Evolutionary conservation across 2,329 filamentous ascomycete species (phyloP).

Genomic region (Teratosphaeria zuluensis): DNA sequence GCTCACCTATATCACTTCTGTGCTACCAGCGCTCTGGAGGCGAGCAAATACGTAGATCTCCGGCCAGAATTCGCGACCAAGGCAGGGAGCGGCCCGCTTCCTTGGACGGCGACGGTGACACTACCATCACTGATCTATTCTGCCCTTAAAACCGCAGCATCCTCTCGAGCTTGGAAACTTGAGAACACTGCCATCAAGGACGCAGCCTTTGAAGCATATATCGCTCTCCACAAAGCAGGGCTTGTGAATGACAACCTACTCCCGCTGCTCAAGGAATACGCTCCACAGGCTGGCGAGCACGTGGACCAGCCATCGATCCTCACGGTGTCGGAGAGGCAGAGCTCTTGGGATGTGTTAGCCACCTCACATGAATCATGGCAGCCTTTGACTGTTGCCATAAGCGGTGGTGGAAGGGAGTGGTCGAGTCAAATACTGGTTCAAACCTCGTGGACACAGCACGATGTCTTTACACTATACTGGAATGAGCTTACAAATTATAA

Average conservation of each 20-base stretch:
- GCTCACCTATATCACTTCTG: conserved; percentile 80
- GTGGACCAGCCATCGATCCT: conserved; percentile 18
- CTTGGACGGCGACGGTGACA: conserved; percentile 51
- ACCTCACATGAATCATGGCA: background rate
- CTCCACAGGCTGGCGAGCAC: conserved; percentile 12
- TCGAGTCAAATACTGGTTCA: background rate
- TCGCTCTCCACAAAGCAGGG: conserved; percentile 56
- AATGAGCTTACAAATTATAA: background rate
- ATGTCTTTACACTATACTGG: background rate
- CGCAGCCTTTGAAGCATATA: conserved; percentile 72
- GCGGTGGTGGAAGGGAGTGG: background rate
- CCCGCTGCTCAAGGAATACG: conserved; percentile 40
- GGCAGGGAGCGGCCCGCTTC: conserved; percentile 15
- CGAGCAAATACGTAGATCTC: conserved; percentile 51
- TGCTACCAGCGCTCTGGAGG: conserved; percentile 41
- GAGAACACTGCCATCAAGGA: conserved; percentile 69
- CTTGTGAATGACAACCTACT: conserved; percentile 71
- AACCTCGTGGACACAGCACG: background rate
- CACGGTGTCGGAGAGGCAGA: conserved; percentile 10
- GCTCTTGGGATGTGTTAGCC: conserved; percentile 4
- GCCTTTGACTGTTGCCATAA: background rate
- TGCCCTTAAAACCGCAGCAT: conserved; percentile 45
- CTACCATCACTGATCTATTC: conserved; percentile 63
- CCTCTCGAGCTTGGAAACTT: conserved; percentile 53
- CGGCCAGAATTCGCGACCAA: conserved; percentile 55